phyloP scores from a whole-genome alignment of 371 early-diverging fungal genomes.

The Batkoa obscura region DNA sequence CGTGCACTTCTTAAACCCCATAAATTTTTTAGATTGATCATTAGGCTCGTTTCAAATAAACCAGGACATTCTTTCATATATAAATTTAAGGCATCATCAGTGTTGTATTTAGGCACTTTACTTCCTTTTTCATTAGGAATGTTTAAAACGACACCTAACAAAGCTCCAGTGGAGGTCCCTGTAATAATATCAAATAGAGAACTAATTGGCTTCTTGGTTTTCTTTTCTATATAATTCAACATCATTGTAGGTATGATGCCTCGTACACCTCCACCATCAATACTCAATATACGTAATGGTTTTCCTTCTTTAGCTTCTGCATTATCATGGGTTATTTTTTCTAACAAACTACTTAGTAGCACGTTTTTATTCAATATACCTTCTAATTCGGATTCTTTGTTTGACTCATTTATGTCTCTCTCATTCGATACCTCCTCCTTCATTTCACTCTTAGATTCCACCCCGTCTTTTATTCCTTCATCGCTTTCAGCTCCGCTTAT shows the following conservation, averaged over 20 bases:
- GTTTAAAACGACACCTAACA: neutral
- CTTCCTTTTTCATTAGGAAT: neutral
- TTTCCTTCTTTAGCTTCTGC: no score
- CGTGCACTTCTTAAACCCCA: neutral
- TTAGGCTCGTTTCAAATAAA: neutral
- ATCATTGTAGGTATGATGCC: conserved; percentile 7
- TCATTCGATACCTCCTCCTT: no score
- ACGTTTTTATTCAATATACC: no score
- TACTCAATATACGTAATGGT: conserved; percentile 2
- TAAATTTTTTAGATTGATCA: no score
- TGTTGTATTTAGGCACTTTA: neutral
- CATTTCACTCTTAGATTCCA: no score
- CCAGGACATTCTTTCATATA: neutral
- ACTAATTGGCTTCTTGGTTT: neutral
- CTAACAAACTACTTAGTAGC: no score
- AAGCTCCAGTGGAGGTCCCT: conserved; percentile 8
- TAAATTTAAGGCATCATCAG: neutral
- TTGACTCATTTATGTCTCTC: no score
- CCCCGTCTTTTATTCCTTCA: no score
- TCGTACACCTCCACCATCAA: conserved; percentile 9
- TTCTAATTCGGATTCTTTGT: no score
- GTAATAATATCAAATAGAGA: conserved; percentile 5
- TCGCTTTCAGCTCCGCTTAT: no score
- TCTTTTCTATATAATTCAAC: conserved; percentile 1
- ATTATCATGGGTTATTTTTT: no score